Evolutionary conservation across 495 filamentous ascomycete genomes (phyloP).

Genomic region (Chaetomidium leptoderma): DNA sequence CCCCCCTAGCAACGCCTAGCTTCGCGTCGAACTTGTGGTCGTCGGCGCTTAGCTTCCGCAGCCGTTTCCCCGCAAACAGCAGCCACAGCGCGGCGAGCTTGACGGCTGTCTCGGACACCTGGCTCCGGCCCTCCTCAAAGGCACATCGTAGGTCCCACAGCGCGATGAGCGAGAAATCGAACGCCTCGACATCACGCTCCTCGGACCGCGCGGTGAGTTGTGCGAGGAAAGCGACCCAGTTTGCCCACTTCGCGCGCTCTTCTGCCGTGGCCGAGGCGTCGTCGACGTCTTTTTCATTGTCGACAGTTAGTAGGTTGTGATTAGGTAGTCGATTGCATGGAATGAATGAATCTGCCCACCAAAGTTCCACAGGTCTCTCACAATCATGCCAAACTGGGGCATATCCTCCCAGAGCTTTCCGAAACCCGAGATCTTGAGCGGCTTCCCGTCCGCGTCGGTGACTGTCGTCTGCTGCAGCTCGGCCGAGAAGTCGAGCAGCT

Average conservation of each 20-base stretch:
- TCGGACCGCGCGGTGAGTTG: slow-evolving; percentile 18
- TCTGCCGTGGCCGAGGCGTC: neutral
- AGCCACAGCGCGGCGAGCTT: slow-evolving; percentile 26
- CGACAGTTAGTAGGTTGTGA: no score
- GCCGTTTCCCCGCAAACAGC: slow-evolving; percentile 9
- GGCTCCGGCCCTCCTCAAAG: slow-evolving; percentile 15
- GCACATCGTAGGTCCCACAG: slow-evolving; percentile 21
- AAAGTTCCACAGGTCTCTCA: slow-evolving; percentile 18
- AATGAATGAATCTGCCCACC: no score
- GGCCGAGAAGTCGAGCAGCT: slow-evolving; percentile 9
- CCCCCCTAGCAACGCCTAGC: neutral
- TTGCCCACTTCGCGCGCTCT: slow-evolving; percentile 9
- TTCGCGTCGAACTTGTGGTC: neutral
- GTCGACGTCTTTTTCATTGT: neutral
- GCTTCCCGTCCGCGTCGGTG: neutral
- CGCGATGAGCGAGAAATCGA: slow-evolving; percentile 19
- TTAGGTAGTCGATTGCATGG: no score
- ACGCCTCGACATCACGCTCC: slow-evolving; percentile 4
- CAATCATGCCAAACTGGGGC: slow-evolving; percentile 10
- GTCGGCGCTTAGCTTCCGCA: slow-evolving; percentile 11
- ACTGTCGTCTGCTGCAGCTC: slow-evolving; percentile 1
- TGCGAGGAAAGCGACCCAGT: slow-evolving; percentile 21
- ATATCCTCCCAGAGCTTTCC: slow-evolving; percentile 18
- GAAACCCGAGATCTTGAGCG: neutral
- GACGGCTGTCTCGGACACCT: neutral